A percentile compares a stretch with the other conserved stretches of the same genome.
Conservation (phyloP, 176 grass and related monocot species). For the Calamus simplicifolius region DNA sequence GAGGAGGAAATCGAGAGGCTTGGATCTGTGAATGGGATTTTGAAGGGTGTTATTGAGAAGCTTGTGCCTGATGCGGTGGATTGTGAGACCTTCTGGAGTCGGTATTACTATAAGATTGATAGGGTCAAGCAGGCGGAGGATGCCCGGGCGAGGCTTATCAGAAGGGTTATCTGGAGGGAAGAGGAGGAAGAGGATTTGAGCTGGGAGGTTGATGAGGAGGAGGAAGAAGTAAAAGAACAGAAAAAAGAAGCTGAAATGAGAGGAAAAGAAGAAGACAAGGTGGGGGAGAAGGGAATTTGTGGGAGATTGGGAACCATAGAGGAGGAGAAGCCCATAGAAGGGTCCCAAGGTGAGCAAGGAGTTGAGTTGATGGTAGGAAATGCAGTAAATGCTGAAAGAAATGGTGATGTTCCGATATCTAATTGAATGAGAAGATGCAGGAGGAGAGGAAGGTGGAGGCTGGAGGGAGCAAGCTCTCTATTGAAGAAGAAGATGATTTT, state of each 20-base stretch:
- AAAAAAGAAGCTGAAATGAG: constrained; percentile 37
- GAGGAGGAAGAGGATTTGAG: constrained; percentile 81
- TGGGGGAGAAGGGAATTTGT: background rate
- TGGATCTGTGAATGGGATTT: constrained; percentile 37
- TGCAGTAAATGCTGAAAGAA: background rate
- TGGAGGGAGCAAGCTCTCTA: constrained; percentile 20
- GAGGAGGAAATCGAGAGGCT: constrained; percentile 67
- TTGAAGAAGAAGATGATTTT: constrained; percentile 43
- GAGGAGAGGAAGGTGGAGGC: constrained; percentile 4
- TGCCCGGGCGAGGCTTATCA: constrained; percentile 62
- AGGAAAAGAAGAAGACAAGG: constrained; percentile 7
- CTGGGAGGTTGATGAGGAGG: constrained; percentile 39
- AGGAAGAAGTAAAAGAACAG: constrained; percentile 20
- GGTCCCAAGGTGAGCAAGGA: constrained; percentile 17
- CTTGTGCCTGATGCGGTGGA: constrained; percentile 60
- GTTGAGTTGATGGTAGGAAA: background rate
- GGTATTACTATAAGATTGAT: constrained; percentile 68
- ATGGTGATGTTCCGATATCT: background rate
- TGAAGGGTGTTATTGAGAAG: constrained; percentile 52
- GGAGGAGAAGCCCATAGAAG: constrained; percentile 16
- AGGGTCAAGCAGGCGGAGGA: constrained; percentile 80
- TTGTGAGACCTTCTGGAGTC: constrained; percentile 59
- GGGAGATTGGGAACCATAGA: background rate
- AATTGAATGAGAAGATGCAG: background rate
- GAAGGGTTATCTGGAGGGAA: constrained; percentile 51